phyloP scores from a whole-genome alignment of 768 basidiomycete species.

The Termitomyces sp. region DNA sequence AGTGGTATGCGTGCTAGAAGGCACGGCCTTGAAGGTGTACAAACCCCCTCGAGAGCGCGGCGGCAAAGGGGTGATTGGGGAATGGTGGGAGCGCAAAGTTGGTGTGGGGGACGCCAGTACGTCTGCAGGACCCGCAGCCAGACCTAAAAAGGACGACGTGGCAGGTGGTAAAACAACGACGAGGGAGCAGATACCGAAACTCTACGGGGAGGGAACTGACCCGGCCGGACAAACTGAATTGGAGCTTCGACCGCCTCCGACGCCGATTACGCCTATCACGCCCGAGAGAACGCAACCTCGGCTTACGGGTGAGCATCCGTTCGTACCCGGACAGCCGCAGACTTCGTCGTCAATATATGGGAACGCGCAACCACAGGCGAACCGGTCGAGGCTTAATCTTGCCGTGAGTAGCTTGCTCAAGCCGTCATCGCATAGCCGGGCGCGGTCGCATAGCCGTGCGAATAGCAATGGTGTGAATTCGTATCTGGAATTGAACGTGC shows the following conservation, averaged over 20 bases:
- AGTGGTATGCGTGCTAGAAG: slow-evolving; percentile 85
- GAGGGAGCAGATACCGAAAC: slow-evolving; percentile 14
- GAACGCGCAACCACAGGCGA: slow-evolving; percentile 16
- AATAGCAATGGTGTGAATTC: slow-evolving; percentile 33
- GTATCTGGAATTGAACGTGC: not conserved
- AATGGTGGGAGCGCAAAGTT: slow-evolving; percentile 77
- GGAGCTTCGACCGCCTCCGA: slow-evolving; percentile 10
- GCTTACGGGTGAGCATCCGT: slow-evolving; percentile 14
- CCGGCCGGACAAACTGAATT: slow-evolving; percentile 17
- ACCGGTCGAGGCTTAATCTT: slow-evolving; percentile 38
- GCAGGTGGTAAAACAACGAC: slow-evolving; percentile 15
- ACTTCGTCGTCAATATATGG: slow-evolving; percentile 8
- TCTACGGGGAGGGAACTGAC: slow-evolving; percentile 14
- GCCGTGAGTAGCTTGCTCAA: slow-evolving; percentile 42
- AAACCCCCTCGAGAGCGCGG: slow-evolving; percentile 35
- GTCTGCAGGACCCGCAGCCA: slow-evolving; percentile 21
- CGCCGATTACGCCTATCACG: slow-evolving; percentile 9
- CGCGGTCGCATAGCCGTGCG: slow-evolving; percentile 32
- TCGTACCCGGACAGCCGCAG: slow-evolving; percentile 12
- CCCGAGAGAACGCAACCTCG: slow-evolving; percentile 14
- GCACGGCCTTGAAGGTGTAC: slow-evolving; percentile 84
- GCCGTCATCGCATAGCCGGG: slow-evolving; percentile 18
- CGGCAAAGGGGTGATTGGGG: slow-evolving; percentile 53
- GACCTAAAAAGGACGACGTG: slow-evolving; percentile 16
- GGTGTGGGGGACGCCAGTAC: slow-evolving; percentile 62